These are phyloP conservation scores for Parascedosporium putredinis DNA, from an alignment of 2,329 filamentous ascomycete species.

Conservation along the genomic window DNA sequence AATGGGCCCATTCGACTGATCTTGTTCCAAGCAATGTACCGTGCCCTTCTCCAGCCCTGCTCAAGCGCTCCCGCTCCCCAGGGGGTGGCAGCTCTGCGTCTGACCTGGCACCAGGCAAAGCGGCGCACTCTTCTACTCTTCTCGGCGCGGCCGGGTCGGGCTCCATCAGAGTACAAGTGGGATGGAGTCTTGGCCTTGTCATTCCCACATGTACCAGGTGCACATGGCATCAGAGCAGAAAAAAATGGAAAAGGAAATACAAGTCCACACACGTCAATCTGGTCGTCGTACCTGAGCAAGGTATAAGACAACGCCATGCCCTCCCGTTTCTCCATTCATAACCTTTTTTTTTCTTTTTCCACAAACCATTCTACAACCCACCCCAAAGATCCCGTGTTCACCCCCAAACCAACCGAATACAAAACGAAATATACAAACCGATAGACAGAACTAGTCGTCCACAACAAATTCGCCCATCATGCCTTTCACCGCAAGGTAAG, in stretches of 20 bases:
- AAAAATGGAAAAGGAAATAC: too few species aligned
- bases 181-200: neutral
- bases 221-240: too few species aligned
- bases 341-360: neutral
- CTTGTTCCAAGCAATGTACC: too few species aligned
- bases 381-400: neutral
- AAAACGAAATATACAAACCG: slow-evolving; percentile 1
- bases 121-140: neutral
- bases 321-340: neutral
- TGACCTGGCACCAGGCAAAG: too few species aligned
- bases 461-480: slow-evolving; percentile 27
- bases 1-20: too few species aligned
- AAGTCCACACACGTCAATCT: neutral
- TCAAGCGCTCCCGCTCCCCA: too few species aligned
- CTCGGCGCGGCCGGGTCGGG: neutral
- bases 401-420: neutral
- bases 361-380: neutral
- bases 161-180: too few species aligned
- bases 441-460: too few species aligned
- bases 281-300: neutral
- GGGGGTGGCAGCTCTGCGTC: too few species aligned
- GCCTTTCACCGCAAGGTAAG: slow-evolving; percentile 51
- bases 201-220: too few species aligned
- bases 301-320: neutral
- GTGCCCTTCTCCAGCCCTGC: too few species aligned